Evolutionary conservation across 331 rosid genomes (phyloP), one percentile per base, ranked within the genome.

Genomic region (Malus hybrid): DNA sequence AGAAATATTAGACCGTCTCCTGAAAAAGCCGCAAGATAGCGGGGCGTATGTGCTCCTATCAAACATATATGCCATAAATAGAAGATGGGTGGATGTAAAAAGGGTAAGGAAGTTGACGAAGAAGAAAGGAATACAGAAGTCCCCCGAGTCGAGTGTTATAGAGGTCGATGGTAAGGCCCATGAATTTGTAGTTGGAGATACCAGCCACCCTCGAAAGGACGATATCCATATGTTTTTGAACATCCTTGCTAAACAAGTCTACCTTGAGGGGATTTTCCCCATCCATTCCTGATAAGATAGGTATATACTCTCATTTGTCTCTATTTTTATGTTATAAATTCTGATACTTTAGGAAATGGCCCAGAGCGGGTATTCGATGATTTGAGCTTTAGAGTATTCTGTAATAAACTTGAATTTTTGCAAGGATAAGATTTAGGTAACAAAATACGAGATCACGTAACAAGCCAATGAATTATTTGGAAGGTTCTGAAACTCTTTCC

Each of bases 21-120:
- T 70, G 69, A 85, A 85, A 69, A 88, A 86, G 78, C 78, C 79
- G 71, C 80, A 75, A 74, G 92, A 91, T 76, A 90, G 96, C 67
- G 97, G 97, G 34, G 79, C 82, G 16, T 93, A 84, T 19, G 98
- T 93, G 62, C 92, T 93, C 70, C 90, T 93, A 48, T 91, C 98
- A 42, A 89, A 93, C 86, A 81, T 87, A 33, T 88, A 82, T 79
- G 97, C 97, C 68, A 70, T 82, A 36, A 83, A 81, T 71, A 79
- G 86, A 76, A 85, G 89, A 77, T 93, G 98, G 98, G 83, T 78
- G 8, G 92, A 93, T 67, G 93, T 89, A 28, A 88, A 79, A 59
- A 91, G 80, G 73, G 71, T 91, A 61, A 88, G 98, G 86, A 84
- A 79, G 86, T 55, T 86, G 81, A 89, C 88, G 97, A 93, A 86